phyloP scores from a whole-genome alignment of 2,329 filamentous ascomycete species.

The Hymenoscyphus albidus region DNA sequence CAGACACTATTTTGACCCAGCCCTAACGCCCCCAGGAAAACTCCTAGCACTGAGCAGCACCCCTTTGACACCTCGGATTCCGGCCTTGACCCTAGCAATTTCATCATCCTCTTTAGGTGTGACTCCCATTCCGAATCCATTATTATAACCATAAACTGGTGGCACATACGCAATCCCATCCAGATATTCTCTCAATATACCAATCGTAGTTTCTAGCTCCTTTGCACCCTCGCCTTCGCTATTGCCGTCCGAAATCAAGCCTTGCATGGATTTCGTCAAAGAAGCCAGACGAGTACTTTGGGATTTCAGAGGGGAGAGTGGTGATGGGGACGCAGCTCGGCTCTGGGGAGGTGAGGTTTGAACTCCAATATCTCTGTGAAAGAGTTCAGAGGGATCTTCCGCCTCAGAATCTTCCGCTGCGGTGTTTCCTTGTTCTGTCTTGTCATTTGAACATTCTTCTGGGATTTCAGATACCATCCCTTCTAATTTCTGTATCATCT shows the following conservation, averaged over 20 bases:
- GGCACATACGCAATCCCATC: conserved; percentile 53
- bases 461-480: conserved; percentile 61
- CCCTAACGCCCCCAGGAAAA: conserved; percentile 50
- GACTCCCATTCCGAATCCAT: not conserved
- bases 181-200: conserved; percentile 60
- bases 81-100: conserved; percentile 67
- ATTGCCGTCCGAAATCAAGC: conserved; percentile 43
- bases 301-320: conserved; percentile 27
- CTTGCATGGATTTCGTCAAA: conserved; percentile 49
- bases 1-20: not conserved
- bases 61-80: conserved; percentile 76
- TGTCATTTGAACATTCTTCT: conserved; percentile 21
- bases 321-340: not conserved
- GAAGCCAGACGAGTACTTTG: conserved; percentile 39
- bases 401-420: conserved; percentile 42
- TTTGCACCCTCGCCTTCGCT: conserved; percentile 22
- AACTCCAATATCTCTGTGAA: conserved; percentile 75
- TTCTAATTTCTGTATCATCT: conserved; percentile 49
- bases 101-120: conserved; percentile 60
- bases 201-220: conserved; percentile 35
- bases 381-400: conserved; percentile 71
- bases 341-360: conserved; percentile 59
- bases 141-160: conserved; percentile 33
- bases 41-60: conserved; percentile 70
- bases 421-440: conserved; percentile 34